phyloP scores from a whole-genome alignment of 257 asterid species.

The Jacaranda mimosifolia region DNA sequence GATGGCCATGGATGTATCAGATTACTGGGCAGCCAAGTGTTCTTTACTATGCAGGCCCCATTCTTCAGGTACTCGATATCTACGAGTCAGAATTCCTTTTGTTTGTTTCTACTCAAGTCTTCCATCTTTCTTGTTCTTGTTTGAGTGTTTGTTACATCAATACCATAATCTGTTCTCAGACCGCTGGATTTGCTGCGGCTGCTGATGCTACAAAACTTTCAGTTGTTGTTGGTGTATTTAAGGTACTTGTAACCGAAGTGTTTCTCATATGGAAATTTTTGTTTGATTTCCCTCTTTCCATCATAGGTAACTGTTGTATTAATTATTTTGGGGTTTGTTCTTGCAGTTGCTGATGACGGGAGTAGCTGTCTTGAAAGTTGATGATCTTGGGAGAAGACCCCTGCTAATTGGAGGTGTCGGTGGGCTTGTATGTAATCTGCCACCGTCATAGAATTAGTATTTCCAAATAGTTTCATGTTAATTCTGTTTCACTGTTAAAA shows the following conservation, averaged over 20 bases:
- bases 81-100: slow-evolving; percentile 6
- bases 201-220: slow-evolving; percentile 96
- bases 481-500: not conserved
- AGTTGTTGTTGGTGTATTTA: slow-evolving; percentile 83
- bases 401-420: slow-evolving; percentile 84
- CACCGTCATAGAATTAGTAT: not conserved
- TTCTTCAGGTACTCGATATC: slow-evolving; percentile 78
- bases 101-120: slow-evolving; percentile 3
- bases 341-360: slow-evolving; percentile 90
- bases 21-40: slow-evolving; percentile 99
- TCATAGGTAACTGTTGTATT: not conserved
- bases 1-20: slow-evolving; percentile 49
- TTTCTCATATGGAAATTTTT: not conserved
- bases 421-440: slow-evolving; percentile 77
- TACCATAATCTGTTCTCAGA: slow-evolving; percentile 50
- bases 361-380: slow-evolving; percentile 93
- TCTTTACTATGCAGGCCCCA: slow-evolving; percentile 92
- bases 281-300: not conserved
- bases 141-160: slow-evolving; percentile 27
- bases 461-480: slow-evolving; percentile 9
- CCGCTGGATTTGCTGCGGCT: slow-evolving; percentile 97
- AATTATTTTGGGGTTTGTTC: slow-evolving; percentile 4
- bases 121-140: slow-evolving; percentile 7
- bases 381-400: slow-evolving; percentile 96
- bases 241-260: slow-evolving; percentile 59